Base-by-base conservation (phyloP, 2,329 filamentous ascomycete genomes). In the Fusarium siculi region DNA sequence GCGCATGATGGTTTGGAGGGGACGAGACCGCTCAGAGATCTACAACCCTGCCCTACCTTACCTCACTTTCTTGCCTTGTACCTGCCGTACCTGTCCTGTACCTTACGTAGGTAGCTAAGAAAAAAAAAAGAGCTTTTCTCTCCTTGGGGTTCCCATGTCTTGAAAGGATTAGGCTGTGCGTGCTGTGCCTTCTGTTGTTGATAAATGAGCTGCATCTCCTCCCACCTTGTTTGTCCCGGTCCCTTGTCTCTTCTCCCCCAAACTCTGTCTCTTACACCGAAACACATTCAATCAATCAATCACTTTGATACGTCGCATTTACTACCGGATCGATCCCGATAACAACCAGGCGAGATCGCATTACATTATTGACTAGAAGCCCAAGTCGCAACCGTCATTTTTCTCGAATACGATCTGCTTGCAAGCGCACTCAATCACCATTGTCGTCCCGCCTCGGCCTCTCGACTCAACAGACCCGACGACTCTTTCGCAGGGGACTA, bases 191-290 rank as follows among this genome's bases (percentile, higher is more conserved):
- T 53, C 46, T 37, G 32, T 28, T 44, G 9, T 55, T 50, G 53
- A 56, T 68, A 72, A 58, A 70, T 61, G 70, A 70, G 66, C 66
- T 71, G 66, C 52, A 70, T 55, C 66, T 67, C 67, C 40, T 55
- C 63, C 72, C 66, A 50, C 63, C 53, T 61, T 46, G 43, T 56
- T 42, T 43, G 40, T 42, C 40, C 63, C 28, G 23, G 46, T 39
- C 39, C 43, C 34, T n/a, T 50, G 54, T 57, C 32, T 47, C 56
- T 60, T 60, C 39, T 32, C 59, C 57, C 56, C 32, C 32, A 52
- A 52, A 25, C 59, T 49, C 56, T 34, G 36, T 46, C 54, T 55
- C 32, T 56, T 62, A 56, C 28, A 67, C 46, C 44, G 42, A 42
- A 44, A 44, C 32, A 57, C 23, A 39, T 15, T 25, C 39, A 56